These are phyloP conservation scores for Toxicodendron radicans DNA, from an alignment of 345 rosid species.

Conservation along the genomic window DNA sequence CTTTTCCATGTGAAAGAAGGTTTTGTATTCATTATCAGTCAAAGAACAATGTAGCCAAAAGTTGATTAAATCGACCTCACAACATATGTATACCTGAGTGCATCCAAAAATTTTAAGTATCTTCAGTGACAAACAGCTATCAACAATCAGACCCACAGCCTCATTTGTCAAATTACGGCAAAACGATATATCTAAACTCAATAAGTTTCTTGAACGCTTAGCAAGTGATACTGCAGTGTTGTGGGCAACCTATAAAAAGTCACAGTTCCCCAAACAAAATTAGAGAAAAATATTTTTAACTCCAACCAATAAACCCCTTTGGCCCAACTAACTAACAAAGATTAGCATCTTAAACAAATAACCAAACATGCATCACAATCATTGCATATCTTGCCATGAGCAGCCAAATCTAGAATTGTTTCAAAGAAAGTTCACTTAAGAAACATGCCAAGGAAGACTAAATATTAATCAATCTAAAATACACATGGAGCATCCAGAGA, in stretches of 20 bases:
- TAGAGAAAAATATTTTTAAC: neutral
- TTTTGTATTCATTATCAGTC: neutral
- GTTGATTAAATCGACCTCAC: neutral
- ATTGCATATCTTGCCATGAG: neutral
- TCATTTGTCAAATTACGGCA: conserved; percentile 70
- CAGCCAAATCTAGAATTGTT: neutral
- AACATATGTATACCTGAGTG: conserved; percentile 55
- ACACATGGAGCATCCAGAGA: neutral
- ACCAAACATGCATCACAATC: neutral
- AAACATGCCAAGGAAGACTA: neutral
- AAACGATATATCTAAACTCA: conserved; percentile 74
- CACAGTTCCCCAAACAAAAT: neutral
- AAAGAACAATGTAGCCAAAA: neutral
- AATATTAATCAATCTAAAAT: neutral
- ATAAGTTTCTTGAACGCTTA: conserved; percentile 47
- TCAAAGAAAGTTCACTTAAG: neutral
- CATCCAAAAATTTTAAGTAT: conserved; percentile 84
- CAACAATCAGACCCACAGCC: conserved; percentile 78
- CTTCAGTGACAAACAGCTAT: conserved; percentile 68
- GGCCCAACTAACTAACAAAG: neutral
- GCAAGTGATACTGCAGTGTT: conserved; percentile 69
- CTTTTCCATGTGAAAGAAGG: neutral
- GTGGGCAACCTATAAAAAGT: conserved; percentile 56
- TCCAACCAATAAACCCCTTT: neutral
- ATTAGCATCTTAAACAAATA: neutral